Percentiles rank a stretch among this genome's conserved stretches.
Evolutionary conservation across 805 yeast species (phyloP).

Genomic region (Saccharomycopsis amapae): DNA sequence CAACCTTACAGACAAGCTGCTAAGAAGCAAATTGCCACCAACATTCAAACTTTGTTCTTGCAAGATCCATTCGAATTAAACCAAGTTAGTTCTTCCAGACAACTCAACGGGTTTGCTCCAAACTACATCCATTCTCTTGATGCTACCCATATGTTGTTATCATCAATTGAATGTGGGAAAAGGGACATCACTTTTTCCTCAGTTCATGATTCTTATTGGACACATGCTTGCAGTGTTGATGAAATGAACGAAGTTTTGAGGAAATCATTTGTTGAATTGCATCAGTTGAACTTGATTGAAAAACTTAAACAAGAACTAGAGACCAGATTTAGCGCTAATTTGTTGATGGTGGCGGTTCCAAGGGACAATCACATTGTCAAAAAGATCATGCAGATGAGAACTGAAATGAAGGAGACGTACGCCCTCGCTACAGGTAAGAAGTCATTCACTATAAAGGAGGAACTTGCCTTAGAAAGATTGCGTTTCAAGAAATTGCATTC

Average conservation of each 20-base stretch:
- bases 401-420: slow-evolving; percentile 28
- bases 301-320: slow-evolving; percentile 73
- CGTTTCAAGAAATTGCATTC: slow-evolving; percentile 52
- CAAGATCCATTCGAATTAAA: slow-evolving; percentile 80
- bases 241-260: slow-evolving; percentile 64
- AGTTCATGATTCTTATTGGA: slow-evolving; percentile 98
- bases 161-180: slow-evolving; percentile 72
- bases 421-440: slow-evolving; percentile 46
- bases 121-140: slow-evolving; percentile 91
- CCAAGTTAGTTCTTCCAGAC: slow-evolving; percentile 83
- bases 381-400: slow-evolving; percentile 43
- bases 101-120: slow-evolving; percentile 91
- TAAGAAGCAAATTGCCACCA: slow-evolving; percentile 65
- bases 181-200: slow-evolving; percentile 73
- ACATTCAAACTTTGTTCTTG: slow-evolving; percentile 79
- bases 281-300: slow-evolving; percentile 63
- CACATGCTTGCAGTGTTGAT: slow-evolving; percentile 83
- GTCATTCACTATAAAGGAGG: slow-evolving; percentile 60
- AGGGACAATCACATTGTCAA: slow-evolving; percentile 43
- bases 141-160: slow-evolving; percentile 93
- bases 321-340: slow-evolving; percentile 65
- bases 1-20: slow-evolving; percentile 83
- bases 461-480: slow-evolving; percentile 60
- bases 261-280: slow-evolving; percentile 72
- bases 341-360: slow-evolving; percentile 53